These are phyloP conservation scores for Brettanomyces nanus DNA, from an alignment of 805 yeast genomes.

Conservation along the genomic window DNA sequence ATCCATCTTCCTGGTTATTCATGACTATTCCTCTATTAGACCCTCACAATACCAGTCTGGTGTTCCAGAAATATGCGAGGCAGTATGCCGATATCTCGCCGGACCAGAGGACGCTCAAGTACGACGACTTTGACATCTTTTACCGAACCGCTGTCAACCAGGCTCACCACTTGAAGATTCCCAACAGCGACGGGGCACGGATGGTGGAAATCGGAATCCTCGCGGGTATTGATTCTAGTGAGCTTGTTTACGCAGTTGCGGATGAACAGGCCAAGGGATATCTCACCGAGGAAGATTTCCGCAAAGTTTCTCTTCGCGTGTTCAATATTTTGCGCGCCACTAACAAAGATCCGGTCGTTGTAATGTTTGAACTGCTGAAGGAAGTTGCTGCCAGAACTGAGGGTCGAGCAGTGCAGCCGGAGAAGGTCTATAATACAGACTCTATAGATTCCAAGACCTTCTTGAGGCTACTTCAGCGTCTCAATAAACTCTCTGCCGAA, in stretches of 20 bases:
- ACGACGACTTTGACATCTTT: conserved; percentile 4
- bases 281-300: conserved; percentile 51
- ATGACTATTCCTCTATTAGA: not conserved
- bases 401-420: not conserved
- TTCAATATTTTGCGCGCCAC: conserved; percentile 21
- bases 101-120: conserved; percentile 3
- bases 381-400: not conserved
- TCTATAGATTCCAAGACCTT: not conserved
- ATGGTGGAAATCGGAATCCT: conserved; percentile 20
- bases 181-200: not conserved
- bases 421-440: too few relatives aligned
- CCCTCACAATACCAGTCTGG: not conserved
- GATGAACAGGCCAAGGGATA: conserved; percentile 68
- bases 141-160: not conserved
- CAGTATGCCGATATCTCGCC: not conserved
- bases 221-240: conserved; percentile 51
- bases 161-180: conserved; percentile 2
- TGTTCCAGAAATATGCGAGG: not conserved
- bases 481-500: not conserved
- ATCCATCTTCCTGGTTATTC: conserved; percentile 20
- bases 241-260: conserved; percentile 71
- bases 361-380: conserved; percentile 25
- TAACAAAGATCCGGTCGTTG: conserved; percentile 37
- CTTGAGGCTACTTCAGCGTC: not conserved
- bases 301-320: conserved; percentile 16